phyloP scores from a whole-genome alignment of 1,284 basidiomycete genomes.

The Ceratobasidium sp. region DNA sequence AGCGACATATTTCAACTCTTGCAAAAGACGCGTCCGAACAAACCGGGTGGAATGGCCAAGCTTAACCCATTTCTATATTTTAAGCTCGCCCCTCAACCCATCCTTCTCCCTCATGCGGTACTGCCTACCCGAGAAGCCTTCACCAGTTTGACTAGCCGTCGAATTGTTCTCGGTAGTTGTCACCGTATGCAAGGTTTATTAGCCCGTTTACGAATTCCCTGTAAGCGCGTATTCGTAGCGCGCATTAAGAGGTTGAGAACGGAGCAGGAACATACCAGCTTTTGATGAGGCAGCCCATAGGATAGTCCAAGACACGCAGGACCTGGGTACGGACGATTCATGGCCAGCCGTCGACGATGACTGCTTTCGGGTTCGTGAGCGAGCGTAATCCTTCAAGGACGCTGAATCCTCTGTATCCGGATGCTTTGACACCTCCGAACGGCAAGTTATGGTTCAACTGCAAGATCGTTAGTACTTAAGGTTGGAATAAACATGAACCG shows the following conservation, averaged over 20 bases:
- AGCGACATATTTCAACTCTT: too few species aligned
- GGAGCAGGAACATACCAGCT: conserved; percentile 77
- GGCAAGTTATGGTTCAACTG: conserved; percentile 86
- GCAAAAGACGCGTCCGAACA: too few species aligned
- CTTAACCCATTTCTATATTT: too few species aligned
- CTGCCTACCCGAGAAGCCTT: conserved; percentile 42
- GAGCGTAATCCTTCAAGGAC: conserved; percentile 93
- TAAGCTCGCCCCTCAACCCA: too few species aligned
- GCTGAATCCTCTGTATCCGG: conserved; percentile 91
- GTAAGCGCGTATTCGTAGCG: conserved; percentile 48
- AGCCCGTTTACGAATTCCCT: conserved; percentile 86
- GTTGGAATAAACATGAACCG: conserved; percentile 62
- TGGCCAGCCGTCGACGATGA: conserved; percentile 89
- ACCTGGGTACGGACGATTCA: conserved; percentile 86
- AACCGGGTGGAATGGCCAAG: too few species aligned
- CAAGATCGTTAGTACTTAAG: conserved; percentile 61
- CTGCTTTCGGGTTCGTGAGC: conserved; percentile 88
- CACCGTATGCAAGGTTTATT: conserved; percentile 79
- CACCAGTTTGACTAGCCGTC: conserved; percentile 53
- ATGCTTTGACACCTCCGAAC: conserved; percentile 91
- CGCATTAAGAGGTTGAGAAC: conserved; percentile 50
- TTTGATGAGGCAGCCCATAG: conserved; percentile 80
- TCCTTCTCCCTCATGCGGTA: not conserved
- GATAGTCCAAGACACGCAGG: conserved; percentile 88
- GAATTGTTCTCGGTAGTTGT: conserved; percentile 55